Percentiles rank a stretch among this genome's conserved stretches.
Conservation (phyloP, 129 eudicot genomes). For the Daucus carota region DH1_v3.0 NC_030386.2:26938001-26938500, state of each 20-base stretch:
- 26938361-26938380: neutral
- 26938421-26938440: neutral
- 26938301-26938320: conserved; percentile 37
- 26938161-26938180: conserved; percentile 15
- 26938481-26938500: too few relatives aligned
- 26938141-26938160: conserved; percentile 8
- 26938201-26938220: neutral
- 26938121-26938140: conserved; percentile 53
- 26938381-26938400: neutral
- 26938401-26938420: neutral
- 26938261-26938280: conserved; percentile 15
- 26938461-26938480: neutral
- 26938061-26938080: conserved; percentile 46
- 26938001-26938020: conserved; percentile 27
- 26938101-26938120: conserved; percentile 44
- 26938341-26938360: neutral
- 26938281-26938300: conserved; percentile 35
- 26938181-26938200: neutral
- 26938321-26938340: conserved; percentile 35
- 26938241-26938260: conserved; percentile 21
- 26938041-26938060: conserved; percentile 33
- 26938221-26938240: conserved; percentile 14
- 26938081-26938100: conserved; percentile 58
- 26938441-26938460: neutral
- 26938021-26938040: conserved; percentile 34